Evolutionary conservation across 306 rosid species (phyloP).

Genomic region (Trifolium repens): DNA sequence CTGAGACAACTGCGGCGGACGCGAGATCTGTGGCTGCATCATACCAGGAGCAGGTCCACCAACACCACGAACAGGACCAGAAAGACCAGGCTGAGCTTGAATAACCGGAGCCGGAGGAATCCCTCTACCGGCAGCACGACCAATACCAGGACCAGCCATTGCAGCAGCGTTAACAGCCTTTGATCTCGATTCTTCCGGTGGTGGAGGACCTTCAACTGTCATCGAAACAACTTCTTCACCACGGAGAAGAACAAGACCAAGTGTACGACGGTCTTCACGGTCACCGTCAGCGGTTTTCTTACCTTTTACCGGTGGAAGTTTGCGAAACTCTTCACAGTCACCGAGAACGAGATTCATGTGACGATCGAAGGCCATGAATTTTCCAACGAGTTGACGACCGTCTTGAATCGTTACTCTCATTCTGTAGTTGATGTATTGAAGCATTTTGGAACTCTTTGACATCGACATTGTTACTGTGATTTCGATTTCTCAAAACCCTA

Average conservation of each 20-base stretch:
- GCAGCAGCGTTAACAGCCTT: conserved; percentile 85
- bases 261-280: conserved; percentile 95
- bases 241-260: conserved; percentile 94
- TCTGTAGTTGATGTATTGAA: conserved; percentile 89
- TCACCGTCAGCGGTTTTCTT: conserved; percentile 72
- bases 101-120: conserved; percentile 73
- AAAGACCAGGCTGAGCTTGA: conserved; percentile 93
- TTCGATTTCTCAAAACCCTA: not conserved
- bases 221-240: conserved; percentile 99
- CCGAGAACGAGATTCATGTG: conserved; percentile 99
- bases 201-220: conserved; percentile 99
- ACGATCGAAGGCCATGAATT: conserved; percentile 99
- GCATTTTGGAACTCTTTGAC: conserved; percentile 99
- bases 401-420: conserved; percentile 97
- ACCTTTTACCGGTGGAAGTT: conserved; percentile 90
- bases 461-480: conserved; percentile 72
- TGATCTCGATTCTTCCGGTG: conserved; percentile 90
- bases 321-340: conserved; percentile 98
- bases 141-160: conserved; percentile 85
- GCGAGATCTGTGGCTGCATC: conserved; percentile 99
- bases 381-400: conserved; percentile 95
- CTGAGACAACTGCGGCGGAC: conserved; percentile 71
- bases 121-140: conserved; percentile 90
- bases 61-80: conserved; percentile 93
- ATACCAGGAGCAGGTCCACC: conserved; percentile 97